Evolutionary conservation across 139 green algal genomes (phyloP), one percentile per base, ranked within the genome.

Genomic region (Asterochloris sp.): DNA sequence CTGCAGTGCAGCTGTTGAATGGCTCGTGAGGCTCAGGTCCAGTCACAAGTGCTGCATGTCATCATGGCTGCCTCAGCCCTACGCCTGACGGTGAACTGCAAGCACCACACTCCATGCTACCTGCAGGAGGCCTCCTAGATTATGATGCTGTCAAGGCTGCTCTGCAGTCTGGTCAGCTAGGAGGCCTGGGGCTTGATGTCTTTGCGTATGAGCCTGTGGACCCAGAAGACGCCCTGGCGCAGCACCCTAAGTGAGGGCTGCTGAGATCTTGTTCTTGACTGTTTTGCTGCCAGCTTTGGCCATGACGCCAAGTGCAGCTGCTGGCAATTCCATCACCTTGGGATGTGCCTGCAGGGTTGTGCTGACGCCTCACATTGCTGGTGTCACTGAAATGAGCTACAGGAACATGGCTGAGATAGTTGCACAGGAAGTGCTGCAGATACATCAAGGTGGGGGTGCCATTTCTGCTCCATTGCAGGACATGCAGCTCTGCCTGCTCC

Each of bases 291-390:
- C 11, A n/a, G 16, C 15, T 54, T 12, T 24, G 29, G 26, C 27
- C 29, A 14, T 13, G 26, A 16, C 12, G 64, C 16, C 15, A 14
- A 69, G 64, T 69, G 15, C 14, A 14, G 16, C 64, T 71, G 66
- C 17, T 71, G 66, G 10, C 66, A 2, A 71, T 10, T 10, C 13
- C 69, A 9, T 19, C 9, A 29, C 2, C 26, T 69, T 60, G 24
- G 11, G 27, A 1, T 61, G n/a, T 27, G 13, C n/a, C 14, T 83
- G 62, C 82, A 85, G 73, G 29, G 86, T 90, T 19, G 71, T 89
- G 23, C 78, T 92, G 26, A 95, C 89, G 47, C 92, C 92, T 13
- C 92, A 95, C 83, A 83, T 94, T 10, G 92, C 87, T 6, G 92
- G 92, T 15, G 90, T 95, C 19, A 95, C 92, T 9, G 83, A 93